Conservation (phyloP, 2,329 filamentous ascomycete genomes). For the Talaromyces marneffei region DNA sequence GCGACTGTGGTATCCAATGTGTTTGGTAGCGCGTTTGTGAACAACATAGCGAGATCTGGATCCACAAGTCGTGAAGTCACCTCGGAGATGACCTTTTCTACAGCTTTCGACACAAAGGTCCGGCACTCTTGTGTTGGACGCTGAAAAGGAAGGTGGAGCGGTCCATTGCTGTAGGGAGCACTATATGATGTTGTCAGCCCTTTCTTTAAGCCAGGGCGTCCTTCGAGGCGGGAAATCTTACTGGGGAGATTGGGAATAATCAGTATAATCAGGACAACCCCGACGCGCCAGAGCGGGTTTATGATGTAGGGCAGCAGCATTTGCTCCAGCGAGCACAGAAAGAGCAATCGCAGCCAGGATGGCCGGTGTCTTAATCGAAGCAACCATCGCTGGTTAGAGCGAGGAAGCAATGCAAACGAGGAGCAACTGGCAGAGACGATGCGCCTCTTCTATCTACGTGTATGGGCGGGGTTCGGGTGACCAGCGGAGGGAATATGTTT, state of each 20-base stretch:
- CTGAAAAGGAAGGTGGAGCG: slow-evolving; percentile 76
- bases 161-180: slow-evolving; percentile 71
- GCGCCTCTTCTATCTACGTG: too few relatives aligned
- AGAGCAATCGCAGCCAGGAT: slow-evolving; percentile 13
- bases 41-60: slow-evolving; percentile 81
- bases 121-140: slow-evolving; percentile 74
- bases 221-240: slow-evolving; percentile 35
- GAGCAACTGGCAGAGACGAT: background rate
- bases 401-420: background rate
- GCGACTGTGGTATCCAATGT: slow-evolving; percentile 84
- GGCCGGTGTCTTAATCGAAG: slow-evolving; percentile 12
- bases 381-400: background rate
- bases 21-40: slow-evolving; percentile 92
- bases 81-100: slow-evolving; percentile 81
- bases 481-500: background rate
- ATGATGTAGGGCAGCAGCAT: slow-evolving; percentile 18
- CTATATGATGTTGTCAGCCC: slow-evolving; percentile 41
- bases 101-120: slow-evolving; percentile 78
- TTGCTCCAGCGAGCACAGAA: slow-evolving; percentile 8
- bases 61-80: slow-evolving; percentile 74
- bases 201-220: background rate
- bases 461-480: too few relatives aligned
- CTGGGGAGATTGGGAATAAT: slow-evolving; percentile 57
- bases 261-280: slow-evolving; percentile 62
- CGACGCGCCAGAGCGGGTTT: slow-evolving; percentile 26